Conservation (phyloP, 306 rosid species). For the Lathyrus oleraceus region DNA sequence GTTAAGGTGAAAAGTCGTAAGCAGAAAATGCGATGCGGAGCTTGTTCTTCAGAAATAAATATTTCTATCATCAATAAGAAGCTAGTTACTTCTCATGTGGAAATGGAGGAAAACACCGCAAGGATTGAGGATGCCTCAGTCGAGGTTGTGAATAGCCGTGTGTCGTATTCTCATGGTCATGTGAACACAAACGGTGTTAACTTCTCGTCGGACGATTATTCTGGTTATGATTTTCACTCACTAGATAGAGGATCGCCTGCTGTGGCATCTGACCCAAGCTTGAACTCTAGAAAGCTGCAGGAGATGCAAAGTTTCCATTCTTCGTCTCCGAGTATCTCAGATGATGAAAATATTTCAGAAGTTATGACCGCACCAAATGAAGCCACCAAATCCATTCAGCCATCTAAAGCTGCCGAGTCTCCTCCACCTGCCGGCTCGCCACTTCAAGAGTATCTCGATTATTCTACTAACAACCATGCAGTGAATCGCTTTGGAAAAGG, state of each 20-base stretch:
- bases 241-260: constrained; percentile 69
- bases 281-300: constrained; percentile 58
- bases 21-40: constrained; percentile 79
- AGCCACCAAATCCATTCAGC: constrained; percentile 44
- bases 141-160: constrained; percentile 42
- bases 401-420: constrained; percentile 47
- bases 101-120: constrained; percentile 40
- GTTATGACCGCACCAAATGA: constrained; percentile 46
- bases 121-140: constrained; percentile 39
- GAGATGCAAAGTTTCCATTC: constrained; percentile 72
- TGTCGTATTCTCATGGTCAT: constrained; percentile 46
- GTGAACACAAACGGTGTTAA: constrained; percentile 49
- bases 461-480: constrained; percentile 52
- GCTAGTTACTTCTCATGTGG: constrained; percentile 60
- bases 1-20: constrained; percentile 43
- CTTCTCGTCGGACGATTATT: constrained; percentile 90
- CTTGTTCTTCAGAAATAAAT: constrained; percentile 70
- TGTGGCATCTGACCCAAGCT: constrained; percentile 44
- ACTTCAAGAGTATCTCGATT: constrained; percentile 71
- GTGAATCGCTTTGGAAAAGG: constrained; percentile 71
- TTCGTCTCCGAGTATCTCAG: constrained; percentile 72
- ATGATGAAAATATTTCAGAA: constrained; percentile 73
- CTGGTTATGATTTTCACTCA: constrained; percentile 82
- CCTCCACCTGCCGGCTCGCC: constrained; percentile 80
- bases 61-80: constrained; percentile 55